A percentile compares a stretch with the other conserved stretches of the same genome.
These are phyloP conservation scores for Luzula sylvatica DNA, from an alignment of 176 grass and related monocot species.

Conservation along the genomic window DNA sequence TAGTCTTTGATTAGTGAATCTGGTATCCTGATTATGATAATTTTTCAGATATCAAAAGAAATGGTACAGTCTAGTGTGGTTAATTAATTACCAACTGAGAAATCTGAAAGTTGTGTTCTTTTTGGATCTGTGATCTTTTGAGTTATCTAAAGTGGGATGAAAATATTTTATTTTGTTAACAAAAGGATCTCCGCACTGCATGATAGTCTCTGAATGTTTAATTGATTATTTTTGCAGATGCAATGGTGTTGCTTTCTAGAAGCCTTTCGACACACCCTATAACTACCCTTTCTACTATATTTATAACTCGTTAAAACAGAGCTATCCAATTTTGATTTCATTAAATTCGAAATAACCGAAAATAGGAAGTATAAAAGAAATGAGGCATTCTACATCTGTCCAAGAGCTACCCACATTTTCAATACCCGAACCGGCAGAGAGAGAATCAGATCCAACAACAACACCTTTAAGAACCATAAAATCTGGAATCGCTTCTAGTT, in stretches of 20 bases:
- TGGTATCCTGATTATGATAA: not conserved
- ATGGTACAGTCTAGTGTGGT: not conserved
- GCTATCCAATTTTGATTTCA: not conserved
- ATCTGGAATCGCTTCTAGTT: constrained; percentile 49
- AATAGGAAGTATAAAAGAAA: constrained; percentile 19
- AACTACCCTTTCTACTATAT: no score
- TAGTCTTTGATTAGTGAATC: not conserved
- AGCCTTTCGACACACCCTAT: no score
- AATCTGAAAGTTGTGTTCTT: not conserved
- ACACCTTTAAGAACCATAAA: constrained; percentile 58
- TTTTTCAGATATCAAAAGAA: not conserved
- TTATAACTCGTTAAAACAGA: not conserved
- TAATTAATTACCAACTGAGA: not conserved
- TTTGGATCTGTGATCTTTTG: no score
- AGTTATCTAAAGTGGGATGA: no score
- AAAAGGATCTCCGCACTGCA: not conserved
- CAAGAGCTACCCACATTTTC: constrained; percentile 78
- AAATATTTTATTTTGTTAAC: no score
- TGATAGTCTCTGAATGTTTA: no score
- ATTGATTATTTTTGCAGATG: constrained; percentile 5
- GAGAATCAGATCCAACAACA: constrained; percentile 34
- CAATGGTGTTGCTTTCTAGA: not conserved
- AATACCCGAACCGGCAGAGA: constrained; percentile 47
- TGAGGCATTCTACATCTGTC: constrained; percentile 77
- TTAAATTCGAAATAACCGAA: constrained; percentile 6